phyloP scores from a whole-genome alignment of 2,329 filamentous ascomycete species.

The Fusarium citri region DNA sequence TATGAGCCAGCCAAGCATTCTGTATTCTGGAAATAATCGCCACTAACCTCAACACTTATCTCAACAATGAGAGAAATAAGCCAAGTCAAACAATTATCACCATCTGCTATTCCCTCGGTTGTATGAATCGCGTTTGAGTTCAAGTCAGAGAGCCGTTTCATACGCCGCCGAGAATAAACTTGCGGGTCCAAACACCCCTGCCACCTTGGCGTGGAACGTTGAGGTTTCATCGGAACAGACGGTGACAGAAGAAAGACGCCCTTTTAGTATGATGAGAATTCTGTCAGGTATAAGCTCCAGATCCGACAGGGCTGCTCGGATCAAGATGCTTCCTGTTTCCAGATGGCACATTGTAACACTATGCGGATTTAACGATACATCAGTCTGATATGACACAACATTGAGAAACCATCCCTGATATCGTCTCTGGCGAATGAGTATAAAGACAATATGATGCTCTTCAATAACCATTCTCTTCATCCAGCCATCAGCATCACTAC shows the following conservation, averaged over 20 bases:
- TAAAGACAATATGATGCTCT: neutral
- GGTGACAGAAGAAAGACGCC: too few relatives aligned
- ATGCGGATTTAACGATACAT: neutral
- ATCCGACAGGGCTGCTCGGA: neutral
- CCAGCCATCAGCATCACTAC: neutral
- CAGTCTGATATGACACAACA: neutral
- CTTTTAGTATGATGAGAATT: too few relatives aligned
- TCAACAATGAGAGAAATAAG: neutral
- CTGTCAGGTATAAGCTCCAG: neutral
- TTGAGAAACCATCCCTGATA: neutral
- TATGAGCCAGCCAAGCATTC: neutral
- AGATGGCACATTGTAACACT: neutral
- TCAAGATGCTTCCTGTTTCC: slow-evolving; percentile 11
- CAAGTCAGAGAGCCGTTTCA: neutral
- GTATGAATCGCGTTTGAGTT: slow-evolving; percentile 2
- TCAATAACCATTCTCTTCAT: neutral
- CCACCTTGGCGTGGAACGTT: neutral
- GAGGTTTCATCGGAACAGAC: neutral
- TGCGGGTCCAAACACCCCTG: neutral
- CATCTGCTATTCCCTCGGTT: neutral
- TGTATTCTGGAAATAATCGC: fast-evolving
- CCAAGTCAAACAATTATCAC: neutral
- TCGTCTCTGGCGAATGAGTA: neutral
- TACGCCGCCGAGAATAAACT: neutral
- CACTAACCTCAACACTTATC: neutral